Evolutionary conservation across 2,329 filamentous ascomycete species (phyloP).

Genomic region (Graphium sp.): DNA sequence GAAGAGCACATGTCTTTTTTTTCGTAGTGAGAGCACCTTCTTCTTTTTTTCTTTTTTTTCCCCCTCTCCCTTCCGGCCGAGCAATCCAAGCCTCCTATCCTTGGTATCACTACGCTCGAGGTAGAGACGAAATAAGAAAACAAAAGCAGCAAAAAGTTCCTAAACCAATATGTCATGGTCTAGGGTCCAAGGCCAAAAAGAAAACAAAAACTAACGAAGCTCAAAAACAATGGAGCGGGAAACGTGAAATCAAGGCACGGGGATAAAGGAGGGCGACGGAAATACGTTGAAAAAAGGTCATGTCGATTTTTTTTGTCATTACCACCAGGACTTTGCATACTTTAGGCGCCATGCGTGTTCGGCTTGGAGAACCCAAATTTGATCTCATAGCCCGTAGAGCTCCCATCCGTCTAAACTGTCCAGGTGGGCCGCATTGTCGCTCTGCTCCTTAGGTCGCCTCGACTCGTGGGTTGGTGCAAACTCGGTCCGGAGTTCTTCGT

Average conservation of each 20-base stretch:
- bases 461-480: constrained; percentile 23
- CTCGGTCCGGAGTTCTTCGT: constrained; percentile 48
- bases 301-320: constrained; percentile 2
- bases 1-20: no score
- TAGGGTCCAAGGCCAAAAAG: neutral
- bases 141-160: neutral
- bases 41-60: no score
- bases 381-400: constrained; percentile 39
- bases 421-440: constrained; percentile 11
- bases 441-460: constrained; percentile 9
- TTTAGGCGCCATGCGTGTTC: neutral
- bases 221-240: neutral
- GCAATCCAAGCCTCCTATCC: neutral
- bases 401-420: constrained; percentile 45
- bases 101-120: neutral
- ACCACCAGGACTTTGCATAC: constrained; percentile 1
- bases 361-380: neutral
- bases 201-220: neutral
- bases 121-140: neutral
- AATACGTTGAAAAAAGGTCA: no score
- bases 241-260: neutral
- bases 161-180: neutral
- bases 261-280: neutral
- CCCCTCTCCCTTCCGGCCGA: no score
- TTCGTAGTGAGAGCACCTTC: no score